Conservation (phyloP, 2,329 filamentous ascomycete genomes). For the Fusarium drepaniforme region DNA sequence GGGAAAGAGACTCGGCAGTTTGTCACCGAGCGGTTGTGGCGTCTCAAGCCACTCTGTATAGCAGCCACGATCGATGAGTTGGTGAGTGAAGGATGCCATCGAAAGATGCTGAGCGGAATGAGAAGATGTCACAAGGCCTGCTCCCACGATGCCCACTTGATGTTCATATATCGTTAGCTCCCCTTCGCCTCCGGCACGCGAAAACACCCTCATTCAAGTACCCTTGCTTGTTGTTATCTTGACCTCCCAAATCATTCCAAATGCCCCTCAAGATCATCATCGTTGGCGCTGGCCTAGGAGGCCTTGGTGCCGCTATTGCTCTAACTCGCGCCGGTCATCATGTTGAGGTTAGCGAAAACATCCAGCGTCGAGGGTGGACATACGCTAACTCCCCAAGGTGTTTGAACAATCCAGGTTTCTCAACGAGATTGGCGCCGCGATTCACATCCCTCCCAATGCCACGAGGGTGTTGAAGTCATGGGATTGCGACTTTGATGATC, state of each 20-base stretch:
- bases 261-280: constrained; percentile 17
- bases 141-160: background rate
- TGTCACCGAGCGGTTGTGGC: background rate
- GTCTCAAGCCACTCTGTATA: background rate
- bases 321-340: constrained; percentile 13
- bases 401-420: constrained; percentile 17
- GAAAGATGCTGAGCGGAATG: background rate
- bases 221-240: background rate
- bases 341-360: background rate
- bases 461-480: constrained; percentile 10
- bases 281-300: constrained; percentile 9
- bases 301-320: constrained; percentile 12
- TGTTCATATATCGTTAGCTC: background rate
- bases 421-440: constrained; percentile 14
- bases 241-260: background rate
- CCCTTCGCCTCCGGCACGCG: background rate
- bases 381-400: background rate
- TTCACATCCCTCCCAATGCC: constrained; percentile 16
- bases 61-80: background rate
- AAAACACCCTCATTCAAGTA: background rate
- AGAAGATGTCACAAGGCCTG: background rate
- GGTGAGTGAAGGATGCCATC: background rate
- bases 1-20: background rate
- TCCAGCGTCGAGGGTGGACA: too few species aligned
- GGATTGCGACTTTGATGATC: constrained; percentile 3